These are phyloP conservation scores for Aspergillus puulaauensis DNA, from an alignment of 2,329 filamentous ascomycete genomes.

Conservation along the genomic window DNA sequence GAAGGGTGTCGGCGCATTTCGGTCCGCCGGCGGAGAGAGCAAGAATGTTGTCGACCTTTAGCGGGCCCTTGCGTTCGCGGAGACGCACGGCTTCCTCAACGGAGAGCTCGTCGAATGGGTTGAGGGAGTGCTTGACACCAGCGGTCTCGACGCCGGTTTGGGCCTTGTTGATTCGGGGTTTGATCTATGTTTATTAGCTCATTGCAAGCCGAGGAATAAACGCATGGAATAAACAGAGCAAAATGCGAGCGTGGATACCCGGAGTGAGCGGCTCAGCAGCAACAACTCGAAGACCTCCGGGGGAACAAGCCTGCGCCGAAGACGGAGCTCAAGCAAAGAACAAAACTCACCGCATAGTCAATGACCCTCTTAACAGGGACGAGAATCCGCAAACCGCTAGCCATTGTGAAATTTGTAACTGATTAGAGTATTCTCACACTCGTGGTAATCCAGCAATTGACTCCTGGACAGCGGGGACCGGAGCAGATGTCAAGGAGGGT, in stretches of 20 bases:
- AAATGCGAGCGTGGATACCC: background rate
- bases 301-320: slow-evolving; percentile 17
- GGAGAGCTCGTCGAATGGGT: slow-evolving; percentile 98
- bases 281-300: background rate
- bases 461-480: background rate
- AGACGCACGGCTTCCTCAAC: slow-evolving; percentile 95
- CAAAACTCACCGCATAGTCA: slow-evolving; percentile 71
- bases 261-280: background rate
- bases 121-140: slow-evolving; percentile 96
- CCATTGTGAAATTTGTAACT: slow-evolving; percentile 36
- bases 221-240: too few species aligned
- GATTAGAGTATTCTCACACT: background rate
- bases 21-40: slow-evolving; percentile 83
- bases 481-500: slow-evolving; percentile 10
- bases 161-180: slow-evolving; percentile 68
- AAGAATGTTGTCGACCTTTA: slow-evolving; percentile 86
- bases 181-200: slow-evolving; percentile 51
- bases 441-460: background rate
- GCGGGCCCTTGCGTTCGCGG: slow-evolving; percentile 74
- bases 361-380: slow-evolving; percentile 83
- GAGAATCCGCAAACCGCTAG: slow-evolving; percentile 64
- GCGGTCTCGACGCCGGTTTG: slow-evolving; percentile 87
- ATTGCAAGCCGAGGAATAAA: background rate
- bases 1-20: slow-evolving; percentile 83
- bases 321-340: slow-evolving; percentile 16